Base-by-base conservation (phyloP, 257 asterid species). In the Solanum infundibuliforme region DNA sequence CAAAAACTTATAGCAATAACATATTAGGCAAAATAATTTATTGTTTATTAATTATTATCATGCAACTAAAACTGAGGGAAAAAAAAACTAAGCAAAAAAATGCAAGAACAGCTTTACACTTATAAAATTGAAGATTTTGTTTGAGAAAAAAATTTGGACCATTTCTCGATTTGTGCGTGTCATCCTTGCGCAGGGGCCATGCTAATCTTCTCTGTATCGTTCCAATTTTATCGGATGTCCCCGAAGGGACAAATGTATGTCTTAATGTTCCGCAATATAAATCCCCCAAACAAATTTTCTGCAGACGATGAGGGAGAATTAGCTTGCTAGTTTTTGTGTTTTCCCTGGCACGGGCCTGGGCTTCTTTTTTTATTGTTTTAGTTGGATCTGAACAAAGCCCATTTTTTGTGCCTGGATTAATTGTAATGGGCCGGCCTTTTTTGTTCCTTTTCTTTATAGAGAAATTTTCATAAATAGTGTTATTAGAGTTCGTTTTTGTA, bases 131-230 rank as follows among this genome's bases (percentile, higher is more conserved):
- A 2, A 31, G 32, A 31, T 31, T 31, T 31, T 2, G 32, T 12
- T 12, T 43, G 52, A 12, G 14, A 43, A 36, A 36, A 36, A 36
- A 36, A 36, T 7, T 7, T 34, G 35, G 35, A 34, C 35, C 86
- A 86, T 82, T 90, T 87, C 88, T 90, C 89, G 79, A 88, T 88
- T 91, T 91, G 90, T 90, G 87, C 90, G 88, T 89, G 91, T 91
- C 91, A 90, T 91, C 89, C 89, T 90, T 89, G 90, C 77, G 88
- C 91, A 90, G 86, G 90, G 88, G 88, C 86, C 89, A 91, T 91
- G 89, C 93, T 89, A 91, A 91, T 91, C 90, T 88, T 89, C 91
- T 88, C 91, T 85, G 91, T 89, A 89, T 89, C 89, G 89, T 86
- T 91, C 90, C 90, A 89, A 89, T 89, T 90, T 89, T 91, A 90